Evolutionary conservation across 2,329 filamentous ascomycete genomes (phyloP).

Genomic region (Dendryphion nanum): DNA sequence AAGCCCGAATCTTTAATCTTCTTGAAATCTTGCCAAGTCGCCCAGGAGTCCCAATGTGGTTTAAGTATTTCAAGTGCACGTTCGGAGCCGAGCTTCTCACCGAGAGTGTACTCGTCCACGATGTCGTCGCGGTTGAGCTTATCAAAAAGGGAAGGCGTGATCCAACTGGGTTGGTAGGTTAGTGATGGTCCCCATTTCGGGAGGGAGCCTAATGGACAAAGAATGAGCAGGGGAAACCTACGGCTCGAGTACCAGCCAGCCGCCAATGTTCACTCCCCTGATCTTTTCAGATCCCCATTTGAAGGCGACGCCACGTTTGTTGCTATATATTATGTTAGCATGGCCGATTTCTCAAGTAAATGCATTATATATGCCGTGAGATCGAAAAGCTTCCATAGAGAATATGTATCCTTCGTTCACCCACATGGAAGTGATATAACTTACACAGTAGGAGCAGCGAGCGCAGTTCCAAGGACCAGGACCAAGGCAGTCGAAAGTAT

Average conservation of each 20-base stretch:
- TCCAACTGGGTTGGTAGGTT: conserved; percentile 42
- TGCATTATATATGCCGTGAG: too few relatives aligned
- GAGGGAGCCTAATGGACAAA: too few relatives aligned
- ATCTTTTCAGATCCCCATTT: conserved; percentile 51
- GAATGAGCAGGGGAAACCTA: conserved; percentile 15
- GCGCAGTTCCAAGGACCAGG: conserved; percentile 19
- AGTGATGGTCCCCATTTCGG: not conserved
- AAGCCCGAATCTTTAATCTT: conserved; percentile 58
- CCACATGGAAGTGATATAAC: conserved; percentile 15
- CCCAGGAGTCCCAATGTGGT: conserved; percentile 53
- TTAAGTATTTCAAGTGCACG: conserved; percentile 46
- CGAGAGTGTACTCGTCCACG: conserved; percentile 54
- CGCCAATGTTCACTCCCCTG: conserved; percentile 52
- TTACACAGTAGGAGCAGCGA: conserved; percentile 31
- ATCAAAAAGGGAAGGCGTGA: conserved; percentile 58
- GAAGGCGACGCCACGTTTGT: conserved; percentile 42
- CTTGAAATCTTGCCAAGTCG: conserved; percentile 53
- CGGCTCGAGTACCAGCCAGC: conserved; percentile 51
- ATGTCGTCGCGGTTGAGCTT: conserved; percentile 31
- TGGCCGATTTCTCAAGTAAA: too few relatives aligned
- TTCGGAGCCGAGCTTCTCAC: conserved; percentile 48
- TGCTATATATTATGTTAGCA: conserved; percentile 12
- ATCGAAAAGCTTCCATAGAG: too few relatives aligned
- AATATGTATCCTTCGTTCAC: too few relatives aligned
- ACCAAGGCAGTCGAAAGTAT: too few relatives aligned